phyloP scores from a whole-genome alignment of 495 filamentous ascomycete genomes.

The Aspergillus steynii region DNA sequence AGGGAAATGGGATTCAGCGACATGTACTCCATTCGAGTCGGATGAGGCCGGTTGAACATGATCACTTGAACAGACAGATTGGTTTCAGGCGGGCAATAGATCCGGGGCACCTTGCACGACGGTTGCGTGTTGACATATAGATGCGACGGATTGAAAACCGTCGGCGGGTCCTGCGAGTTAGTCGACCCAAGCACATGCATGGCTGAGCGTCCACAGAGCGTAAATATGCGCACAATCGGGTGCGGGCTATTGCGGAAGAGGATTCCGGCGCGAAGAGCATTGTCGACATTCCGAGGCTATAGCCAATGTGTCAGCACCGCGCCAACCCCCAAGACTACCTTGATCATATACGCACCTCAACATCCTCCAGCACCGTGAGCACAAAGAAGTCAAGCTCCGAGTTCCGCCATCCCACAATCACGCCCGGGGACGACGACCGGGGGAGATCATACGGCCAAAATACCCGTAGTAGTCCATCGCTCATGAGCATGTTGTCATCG shows the following conservation, averaged over 20 bases:
- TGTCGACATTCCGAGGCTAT: slow-evolving; percentile 75
- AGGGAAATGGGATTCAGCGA: slow-evolving; percentile 87
- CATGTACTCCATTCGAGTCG: slow-evolving; percentile 93
- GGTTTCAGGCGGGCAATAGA: slow-evolving; percentile 65
- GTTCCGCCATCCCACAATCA: slow-evolving; percentile 94
- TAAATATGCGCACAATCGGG: slow-evolving; percentile 76
- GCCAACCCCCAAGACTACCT: neutral
- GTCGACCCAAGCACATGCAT: slow-evolving; percentile 84
- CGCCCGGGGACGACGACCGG: slow-evolving; percentile 69
- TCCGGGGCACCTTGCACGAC: slow-evolving; percentile 59
- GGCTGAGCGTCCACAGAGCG: slow-evolving; percentile 75
- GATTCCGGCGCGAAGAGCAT: slow-evolving; percentile 79
- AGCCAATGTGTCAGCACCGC: slow-evolving; percentile 12
- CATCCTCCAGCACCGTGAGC: slow-evolving; percentile 82
- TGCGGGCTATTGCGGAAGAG: slow-evolving; percentile 83
- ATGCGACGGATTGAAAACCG: slow-evolving; percentile 64
- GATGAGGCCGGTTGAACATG: slow-evolving; percentile 82
- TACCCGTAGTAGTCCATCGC: slow-evolving; percentile 91
- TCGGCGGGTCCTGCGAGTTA: slow-evolving; percentile 55
- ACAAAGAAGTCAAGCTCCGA: slow-evolving; percentile 89
- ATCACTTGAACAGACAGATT: slow-evolving; percentile 78
- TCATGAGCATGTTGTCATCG: slow-evolving; percentile 81
- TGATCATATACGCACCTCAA: slow-evolving; percentile 62
- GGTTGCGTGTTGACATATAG: slow-evolving; percentile 66
- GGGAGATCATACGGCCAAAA: slow-evolving; percentile 94